Evolutionary conservation across 306 rosid genomes (phyloP).

Genomic region (Comarum palustre): DNA sequence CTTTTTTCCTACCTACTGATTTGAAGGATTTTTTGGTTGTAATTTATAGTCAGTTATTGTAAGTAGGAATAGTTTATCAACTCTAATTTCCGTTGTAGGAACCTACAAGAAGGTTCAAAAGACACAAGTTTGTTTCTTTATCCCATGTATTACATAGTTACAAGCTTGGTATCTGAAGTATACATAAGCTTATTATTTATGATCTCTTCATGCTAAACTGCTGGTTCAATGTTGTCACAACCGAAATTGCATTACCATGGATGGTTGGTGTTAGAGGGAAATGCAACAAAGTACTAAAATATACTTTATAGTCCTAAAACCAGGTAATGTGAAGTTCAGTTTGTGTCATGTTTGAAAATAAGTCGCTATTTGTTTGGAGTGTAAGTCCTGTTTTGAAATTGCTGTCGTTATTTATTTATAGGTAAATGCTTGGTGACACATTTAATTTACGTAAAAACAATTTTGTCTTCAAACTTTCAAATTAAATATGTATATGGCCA

Average conservation of each 20-base stretch:
- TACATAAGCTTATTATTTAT: neutral
- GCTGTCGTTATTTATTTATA: neutral
- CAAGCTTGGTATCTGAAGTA: slow-evolving; percentile 10
- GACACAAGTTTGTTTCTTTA: slow-evolving; percentile 14
- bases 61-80: slow-evolving; percentile 40
- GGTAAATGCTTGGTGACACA: too few species aligned
- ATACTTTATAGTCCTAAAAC: too few species aligned
- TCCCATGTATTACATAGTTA: slow-evolving; percentile 3
- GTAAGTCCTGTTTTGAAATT: neutral
- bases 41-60: slow-evolving; percentile 29
- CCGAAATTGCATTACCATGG: neutral
- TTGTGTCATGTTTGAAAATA: neutral
- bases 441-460: too few species aligned
- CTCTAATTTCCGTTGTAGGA: slow-evolving; percentile 38
- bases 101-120: slow-evolving; percentile 49
- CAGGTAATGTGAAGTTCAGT: too few species aligned
- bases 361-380: too few species aligned
- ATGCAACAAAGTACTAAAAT: too few species aligned
- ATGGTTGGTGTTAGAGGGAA: too few species aligned
- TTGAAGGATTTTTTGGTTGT: slow-evolving; percentile 52
- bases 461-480: too few species aligned
- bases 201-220: neutral
- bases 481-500: too few species aligned
- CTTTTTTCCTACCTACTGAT: slow-evolving; percentile 35
- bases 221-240: neutral